phyloP scores from a whole-genome alignment of 2,329 filamentous ascomycete species.

The Sphaerulina musiva region DNA sequence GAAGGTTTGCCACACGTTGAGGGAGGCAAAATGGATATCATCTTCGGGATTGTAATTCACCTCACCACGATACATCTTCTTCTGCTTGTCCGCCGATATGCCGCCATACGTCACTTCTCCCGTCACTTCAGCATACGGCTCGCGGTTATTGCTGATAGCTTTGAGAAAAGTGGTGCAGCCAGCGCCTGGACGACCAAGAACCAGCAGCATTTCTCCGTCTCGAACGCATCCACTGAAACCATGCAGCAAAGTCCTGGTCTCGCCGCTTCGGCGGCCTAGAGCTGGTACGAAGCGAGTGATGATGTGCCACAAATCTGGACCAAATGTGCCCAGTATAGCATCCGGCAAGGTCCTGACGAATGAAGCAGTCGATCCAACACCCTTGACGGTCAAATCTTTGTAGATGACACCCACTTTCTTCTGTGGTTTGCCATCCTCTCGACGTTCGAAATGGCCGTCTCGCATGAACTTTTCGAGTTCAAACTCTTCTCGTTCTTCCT shows the following conservation, averaged over 20 bases:
- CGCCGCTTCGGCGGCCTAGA: conserved; percentile 44
- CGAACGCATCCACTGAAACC: conserved; percentile 62
- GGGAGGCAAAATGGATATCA: conserved; percentile 64
- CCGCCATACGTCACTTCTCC: conserved; percentile 68
- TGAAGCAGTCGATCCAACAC: conserved; percentile 58
- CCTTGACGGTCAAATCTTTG: conserved; percentile 69
- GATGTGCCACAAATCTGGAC: conserved; percentile 67
- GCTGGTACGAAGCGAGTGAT: conserved; percentile 51
- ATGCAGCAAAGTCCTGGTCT: conserved; percentile 53
- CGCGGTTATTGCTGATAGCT: conserved; percentile 63
- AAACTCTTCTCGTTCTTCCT: conserved; percentile 50
- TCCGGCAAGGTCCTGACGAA: conserved; percentile 68
- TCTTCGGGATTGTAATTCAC: conserved; percentile 75
- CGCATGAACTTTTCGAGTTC: conserved; percentile 64
- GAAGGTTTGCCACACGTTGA: conserved; percentile 73
- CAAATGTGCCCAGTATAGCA: conserved; percentile 70
- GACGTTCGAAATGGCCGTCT: conserved; percentile 69
- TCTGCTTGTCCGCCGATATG: conserved; percentile 60
- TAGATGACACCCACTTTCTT: conserved; percentile 75
- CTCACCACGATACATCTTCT: conserved; percentile 64
- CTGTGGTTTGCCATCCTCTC: conserved; percentile 58
- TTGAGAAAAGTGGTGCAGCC: conserved; percentile 75
- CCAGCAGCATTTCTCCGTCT: conserved; percentile 62
- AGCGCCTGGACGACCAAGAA: conserved; percentile 64
- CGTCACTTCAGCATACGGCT: conserved; percentile 57